Base-by-base conservation (phyloP, 2,329 filamentous ascomycete genomes). In the Periconia digitata region DNA sequence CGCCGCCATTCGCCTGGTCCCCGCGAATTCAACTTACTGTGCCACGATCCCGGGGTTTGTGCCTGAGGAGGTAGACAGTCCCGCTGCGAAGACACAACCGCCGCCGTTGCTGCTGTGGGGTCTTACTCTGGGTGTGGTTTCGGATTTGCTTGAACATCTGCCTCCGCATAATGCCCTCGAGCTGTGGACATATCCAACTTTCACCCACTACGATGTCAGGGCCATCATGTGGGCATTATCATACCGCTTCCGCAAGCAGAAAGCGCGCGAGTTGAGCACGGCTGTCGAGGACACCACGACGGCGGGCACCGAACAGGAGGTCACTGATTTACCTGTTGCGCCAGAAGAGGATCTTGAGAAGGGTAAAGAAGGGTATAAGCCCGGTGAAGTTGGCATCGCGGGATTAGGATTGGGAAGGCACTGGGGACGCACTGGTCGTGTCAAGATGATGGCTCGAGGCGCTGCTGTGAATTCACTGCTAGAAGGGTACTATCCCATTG, bases 161-260 rank as follows among this genome's bases (percentile, higher is more conserved):
- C 85, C 85, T n/a, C 83, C 84, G 1, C 74, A 81, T 53, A 82
- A 80, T 44, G 79, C 83, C 2, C 76, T 87, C 3, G 72, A 80
- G 27, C 66, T 86, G 21, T 88, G 85, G 84, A 79, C 79, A 23
- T 87, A 86, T 59, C 85, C 85, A 0, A 87, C 83, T 1, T 87
- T 88, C 61, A 86, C 84, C 0, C 76, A 80, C 1, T 76, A 76
- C 47, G 85, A 88, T 58, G 74, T 87, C 3, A 74, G 80, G 6
- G 71, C 83, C 24, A 72, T 83, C 10, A 77, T 87, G 45, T 84
- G 79, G 73, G 62, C 84, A 8, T 68, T 86, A 60, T 86, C 84
- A 0, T 79, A 80, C 53, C 70, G 72, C 6, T 79, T 87, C 59
- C 79, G 71, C 5, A 56, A 54, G 20, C 63, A 63, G 36, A 72